Conservation (phyloP, 306 rosid genomes). For the Dryas drummondii region DNA sequence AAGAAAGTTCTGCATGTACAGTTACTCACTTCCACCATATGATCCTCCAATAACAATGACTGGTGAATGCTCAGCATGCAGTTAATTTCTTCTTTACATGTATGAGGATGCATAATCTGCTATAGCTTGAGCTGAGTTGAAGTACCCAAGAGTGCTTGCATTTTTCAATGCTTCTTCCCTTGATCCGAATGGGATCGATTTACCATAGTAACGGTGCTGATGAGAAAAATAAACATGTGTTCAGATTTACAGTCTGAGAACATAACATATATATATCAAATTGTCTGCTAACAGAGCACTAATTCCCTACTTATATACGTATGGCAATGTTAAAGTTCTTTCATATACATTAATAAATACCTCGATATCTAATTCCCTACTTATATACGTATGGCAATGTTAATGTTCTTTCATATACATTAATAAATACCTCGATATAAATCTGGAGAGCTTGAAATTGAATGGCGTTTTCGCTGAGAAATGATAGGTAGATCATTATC, state of each 20-base stretch:
- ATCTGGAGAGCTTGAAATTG: conserved; percentile 44
- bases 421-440: conserved; percentile 43
- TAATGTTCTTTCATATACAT: not conserved
- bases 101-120: conserved; percentile 65
- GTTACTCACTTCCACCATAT: conserved; percentile 78
- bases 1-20: not conserved
- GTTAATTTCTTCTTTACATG: conserved; percentile 38
- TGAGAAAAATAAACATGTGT: not conserved
- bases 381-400: no score
- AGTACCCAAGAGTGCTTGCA: conserved; percentile 37
- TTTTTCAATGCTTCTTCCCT: conserved; percentile 26
- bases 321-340: not conserved
- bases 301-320: no score
- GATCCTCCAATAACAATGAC: conserved; percentile 57
- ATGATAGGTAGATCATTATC: conserved; percentile 13
- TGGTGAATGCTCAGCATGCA: conserved; percentile 41
- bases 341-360: conserved; percentile 20
- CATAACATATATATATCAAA: not conserved
- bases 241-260: not conserved
- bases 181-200: conserved; percentile 49
- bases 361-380: no score
- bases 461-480: conserved; percentile 39
- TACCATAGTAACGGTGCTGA: conserved; percentile 46
- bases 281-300: not conserved
- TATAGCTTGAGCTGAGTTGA: conserved; percentile 55